Percentiles rank a stretch among this genome's conserved stretches.
These are phyloP conservation scores for Boletus pseudopeckii DNA, from an alignment of 768 basidiomycete genomes.

Conservation along the genomic window DNA sequence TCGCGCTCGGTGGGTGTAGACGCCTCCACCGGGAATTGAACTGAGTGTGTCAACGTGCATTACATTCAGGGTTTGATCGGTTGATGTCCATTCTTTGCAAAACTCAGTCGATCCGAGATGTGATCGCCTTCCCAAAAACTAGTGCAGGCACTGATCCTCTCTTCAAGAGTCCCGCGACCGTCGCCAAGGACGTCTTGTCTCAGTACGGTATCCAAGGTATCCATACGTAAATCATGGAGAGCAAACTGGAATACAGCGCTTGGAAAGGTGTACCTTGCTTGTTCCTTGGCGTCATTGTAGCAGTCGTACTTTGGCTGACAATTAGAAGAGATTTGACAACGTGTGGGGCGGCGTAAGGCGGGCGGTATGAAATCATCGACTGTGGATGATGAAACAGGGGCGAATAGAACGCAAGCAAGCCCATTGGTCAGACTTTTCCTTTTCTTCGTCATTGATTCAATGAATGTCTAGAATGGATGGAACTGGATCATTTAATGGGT, in stretches of 20 bases:
- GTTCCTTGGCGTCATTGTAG: conserved; percentile 2
- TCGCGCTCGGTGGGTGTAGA: conserved; percentile 70
- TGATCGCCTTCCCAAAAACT: conserved; percentile 96
- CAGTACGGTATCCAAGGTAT: conserved; percentile 60
- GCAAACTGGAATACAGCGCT: background rate
- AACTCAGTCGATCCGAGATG: conserved; percentile 85
- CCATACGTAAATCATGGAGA: conserved; percentile 7
- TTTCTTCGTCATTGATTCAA: background rate
- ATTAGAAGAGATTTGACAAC: background rate
- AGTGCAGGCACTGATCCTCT: conserved; percentile 79
- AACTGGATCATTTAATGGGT: background rate
- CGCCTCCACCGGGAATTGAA: conserved; percentile 6
- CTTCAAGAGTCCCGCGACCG: conserved; percentile 80
- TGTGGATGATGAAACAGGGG: background rate
- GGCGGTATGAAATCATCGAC: background rate
- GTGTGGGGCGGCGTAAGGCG: background rate
- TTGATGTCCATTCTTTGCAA: conserved; percentile 89
- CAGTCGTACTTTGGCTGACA: background rate
- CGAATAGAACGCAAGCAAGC: background rate
- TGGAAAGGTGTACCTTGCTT: background rate
- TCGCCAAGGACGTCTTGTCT: conserved; percentile 47
- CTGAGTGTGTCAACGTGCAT: conserved; percentile 1
- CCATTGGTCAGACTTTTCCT: background rate
- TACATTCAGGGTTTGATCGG: conserved; percentile 77
- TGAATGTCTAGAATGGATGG: background rate